These are phyloP conservation scores for Apiospora marii DNA, from an alignment of 2,329 filamentous ascomycete species.

Conservation along the genomic window DNA sequence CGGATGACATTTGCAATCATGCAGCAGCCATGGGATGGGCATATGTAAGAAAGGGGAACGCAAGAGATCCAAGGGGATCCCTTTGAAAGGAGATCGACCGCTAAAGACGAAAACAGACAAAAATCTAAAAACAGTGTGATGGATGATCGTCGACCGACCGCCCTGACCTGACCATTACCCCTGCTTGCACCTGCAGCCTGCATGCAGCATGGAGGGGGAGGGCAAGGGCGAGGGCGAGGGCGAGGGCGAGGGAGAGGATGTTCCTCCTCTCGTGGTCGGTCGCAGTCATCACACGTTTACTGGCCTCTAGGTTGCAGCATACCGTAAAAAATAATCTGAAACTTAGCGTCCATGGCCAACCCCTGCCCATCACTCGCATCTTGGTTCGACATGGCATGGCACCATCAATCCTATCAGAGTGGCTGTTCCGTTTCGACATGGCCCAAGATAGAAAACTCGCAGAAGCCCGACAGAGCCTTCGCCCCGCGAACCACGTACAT, in stretches of 20 bases:
- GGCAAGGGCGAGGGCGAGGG: too few relatives aligned
- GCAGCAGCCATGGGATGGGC: too few relatives aligned
- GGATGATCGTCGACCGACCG: not conserved
- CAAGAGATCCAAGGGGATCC: not conserved
- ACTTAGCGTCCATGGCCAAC: not conserved
- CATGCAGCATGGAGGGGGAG: not conserved
- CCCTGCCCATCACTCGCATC: not conserved
- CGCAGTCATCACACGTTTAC: not conserved
- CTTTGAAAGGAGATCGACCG: not conserved
- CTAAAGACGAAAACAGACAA: not conserved
- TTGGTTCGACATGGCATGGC: not conserved
- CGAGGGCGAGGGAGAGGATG: not conserved
- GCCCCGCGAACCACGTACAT: not conserved
- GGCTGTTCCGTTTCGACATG: constrained; percentile 17
- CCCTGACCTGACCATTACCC: not conserved
- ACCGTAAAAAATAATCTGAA: constrained; percentile 19
- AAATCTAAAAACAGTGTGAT: not conserved
- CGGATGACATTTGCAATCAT: not conserved
- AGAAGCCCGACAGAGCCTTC: not conserved
- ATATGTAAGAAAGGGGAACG: too few relatives aligned
- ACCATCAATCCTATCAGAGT: constrained; percentile 10
- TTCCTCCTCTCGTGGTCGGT: not conserved
- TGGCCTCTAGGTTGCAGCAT: not conserved
- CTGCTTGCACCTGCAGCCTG: not conserved
- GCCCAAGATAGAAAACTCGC: constrained; percentile 6